Percentiles rank a stretch among this genome's conserved stretches.
Evolutionary conservation across 768 basidiomycete species (phyloP).

Genomic region (Russula dissimulans): DNA sequence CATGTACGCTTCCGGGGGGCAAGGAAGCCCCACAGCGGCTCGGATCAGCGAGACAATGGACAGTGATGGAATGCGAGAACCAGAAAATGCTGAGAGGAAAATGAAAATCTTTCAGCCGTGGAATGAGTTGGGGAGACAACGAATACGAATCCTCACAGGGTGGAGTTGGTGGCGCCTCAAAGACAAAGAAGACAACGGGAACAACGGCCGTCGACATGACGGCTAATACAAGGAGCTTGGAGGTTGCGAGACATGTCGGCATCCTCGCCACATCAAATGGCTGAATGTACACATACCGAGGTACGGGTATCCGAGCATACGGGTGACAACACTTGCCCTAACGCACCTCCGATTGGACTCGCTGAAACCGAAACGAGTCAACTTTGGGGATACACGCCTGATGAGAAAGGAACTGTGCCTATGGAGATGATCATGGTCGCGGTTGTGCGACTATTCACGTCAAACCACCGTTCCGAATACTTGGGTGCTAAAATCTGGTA

Average conservation of each 20-base stretch:
- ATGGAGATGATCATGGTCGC: slow-evolving; percentile 57
- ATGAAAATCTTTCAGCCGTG: neutral
- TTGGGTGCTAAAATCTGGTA: slow-evolving; percentile 73
- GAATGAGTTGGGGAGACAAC: neutral
- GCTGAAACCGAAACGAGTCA: slow-evolving; percentile 30
- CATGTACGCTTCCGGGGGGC: slow-evolving; percentile 46
- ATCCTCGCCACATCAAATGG: neutral
- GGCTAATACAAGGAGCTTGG: slow-evolving; percentile 61
- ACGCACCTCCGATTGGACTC: slow-evolving; percentile 64
- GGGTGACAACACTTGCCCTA: slow-evolving; percentile 68
- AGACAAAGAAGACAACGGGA: slow-evolving; percentile 53
- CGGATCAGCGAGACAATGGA: slow-evolving; percentile 44
- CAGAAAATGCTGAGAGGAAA: slow-evolving; percentile 47
- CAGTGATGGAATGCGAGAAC: slow-evolving; percentile 43
- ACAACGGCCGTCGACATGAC: slow-evolving; percentile 56
- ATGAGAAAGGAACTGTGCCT: slow-evolving; percentile 21
- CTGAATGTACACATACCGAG: slow-evolving; percentile 37
- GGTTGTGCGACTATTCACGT: slow-evolving; percentile 64
- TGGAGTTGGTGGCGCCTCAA: slow-evolving; percentile 58
- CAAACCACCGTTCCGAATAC: slow-evolving; percentile 81
- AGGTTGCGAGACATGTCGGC: neutral
- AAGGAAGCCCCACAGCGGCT: slow-evolving; percentile 39
- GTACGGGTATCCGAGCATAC: slow-evolving; percentile 38
- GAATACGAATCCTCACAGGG: slow-evolving; percentile 45
- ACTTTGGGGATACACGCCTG: too few species aligned